phyloP scores from a whole-genome alignment of 768 basidiomycete species.

The Psilocybe azurescens region DNA sequence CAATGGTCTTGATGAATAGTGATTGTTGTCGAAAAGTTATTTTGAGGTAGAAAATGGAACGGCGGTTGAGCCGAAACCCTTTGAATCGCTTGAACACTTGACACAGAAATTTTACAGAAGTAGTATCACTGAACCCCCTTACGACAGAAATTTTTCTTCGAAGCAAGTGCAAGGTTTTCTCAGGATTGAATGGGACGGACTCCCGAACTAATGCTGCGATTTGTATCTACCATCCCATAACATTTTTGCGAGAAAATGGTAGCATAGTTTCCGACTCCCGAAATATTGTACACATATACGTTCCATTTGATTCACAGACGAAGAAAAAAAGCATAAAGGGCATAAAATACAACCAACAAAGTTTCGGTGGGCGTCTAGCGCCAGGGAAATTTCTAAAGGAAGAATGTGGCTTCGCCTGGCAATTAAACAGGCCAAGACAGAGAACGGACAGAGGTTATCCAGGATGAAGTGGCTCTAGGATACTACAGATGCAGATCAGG shows the following conservation, averaged over 20 bases:
- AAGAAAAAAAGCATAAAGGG: neutral
- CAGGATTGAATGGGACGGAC: neutral
- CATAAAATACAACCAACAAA: neutral
- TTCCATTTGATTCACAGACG: neutral
- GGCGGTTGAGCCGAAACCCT: neutral
- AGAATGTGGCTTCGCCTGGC: neutral
- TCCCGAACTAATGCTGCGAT: too few species aligned
- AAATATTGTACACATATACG: neutral
- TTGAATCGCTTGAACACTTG: neutral
- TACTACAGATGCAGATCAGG: conserved; percentile 25
- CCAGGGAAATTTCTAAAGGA: neutral
- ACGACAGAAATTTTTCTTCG: neutral
- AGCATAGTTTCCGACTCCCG: neutral
- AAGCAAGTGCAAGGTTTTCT: neutral
- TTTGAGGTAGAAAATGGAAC: neutral
- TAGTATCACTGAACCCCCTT: neutral
- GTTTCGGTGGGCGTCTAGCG: too few species aligned
- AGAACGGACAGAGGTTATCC: conserved; percentile 33
- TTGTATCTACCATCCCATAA: too few species aligned
- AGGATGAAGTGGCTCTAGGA: conserved; percentile 34
- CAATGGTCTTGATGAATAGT: neutral
- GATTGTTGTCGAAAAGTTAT: neutral
- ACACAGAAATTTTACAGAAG: neutral
- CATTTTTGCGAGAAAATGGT: too few species aligned
- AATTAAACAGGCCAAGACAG: conserved; percentile 34